Conservation (phyloP, 164 flowering plant species). For the Chloranthus sessilifolius region DNA sequence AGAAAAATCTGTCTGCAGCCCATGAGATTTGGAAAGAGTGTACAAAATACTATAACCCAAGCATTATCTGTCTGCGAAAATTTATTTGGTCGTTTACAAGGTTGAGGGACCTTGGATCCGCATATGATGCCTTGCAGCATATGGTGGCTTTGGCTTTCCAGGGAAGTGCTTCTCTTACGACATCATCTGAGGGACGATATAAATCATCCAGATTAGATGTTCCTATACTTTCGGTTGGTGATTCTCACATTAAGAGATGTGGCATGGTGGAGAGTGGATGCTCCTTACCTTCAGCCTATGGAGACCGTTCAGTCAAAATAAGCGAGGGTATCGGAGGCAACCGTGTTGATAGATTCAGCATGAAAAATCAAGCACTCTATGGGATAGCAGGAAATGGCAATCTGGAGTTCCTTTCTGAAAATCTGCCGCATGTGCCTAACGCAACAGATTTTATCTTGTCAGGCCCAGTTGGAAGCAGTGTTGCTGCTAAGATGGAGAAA, state of each 20-base stretch:
- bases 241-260: slow-evolving; percentile 7
- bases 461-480: not conserved
- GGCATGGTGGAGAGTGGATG: slow-evolving; percentile 14
- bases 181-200: slow-evolving; percentile 26
- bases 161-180: slow-evolving; percentile 19
- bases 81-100: slow-evolving; percentile 65
- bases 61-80: slow-evolving; percentile 40
- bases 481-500: slow-evolving; percentile 2
- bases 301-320: slow-evolving; percentile 5
- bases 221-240: slow-evolving; percentile 48
- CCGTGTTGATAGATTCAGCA: too few relatives aligned
- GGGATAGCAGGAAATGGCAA: slow-evolving; percentile 2
- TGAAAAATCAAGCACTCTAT: too few relatives aligned
- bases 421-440: not conserved
- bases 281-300: slow-evolving; percentile 6
- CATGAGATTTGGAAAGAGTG: slow-evolving; percentile 67
- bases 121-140: slow-evolving; percentile 54
- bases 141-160: slow-evolving; percentile 51
- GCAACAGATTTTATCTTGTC: not conserved
- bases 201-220: slow-evolving; percentile 46
- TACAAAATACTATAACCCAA: slow-evolving; percentile 40
- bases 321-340: too few relatives aligned
- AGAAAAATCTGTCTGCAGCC: slow-evolving; percentile 50
- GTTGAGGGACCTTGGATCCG: slow-evolving; percentile 63
- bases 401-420: not conserved